Percentiles rank a stretch among this genome's conserved stretches.
These are phyloP conservation scores for Sphaerostilbella broomeana DNA, from an alignment of 2,329 filamentous ascomycete species.

Conservation along the genomic window DNA sequence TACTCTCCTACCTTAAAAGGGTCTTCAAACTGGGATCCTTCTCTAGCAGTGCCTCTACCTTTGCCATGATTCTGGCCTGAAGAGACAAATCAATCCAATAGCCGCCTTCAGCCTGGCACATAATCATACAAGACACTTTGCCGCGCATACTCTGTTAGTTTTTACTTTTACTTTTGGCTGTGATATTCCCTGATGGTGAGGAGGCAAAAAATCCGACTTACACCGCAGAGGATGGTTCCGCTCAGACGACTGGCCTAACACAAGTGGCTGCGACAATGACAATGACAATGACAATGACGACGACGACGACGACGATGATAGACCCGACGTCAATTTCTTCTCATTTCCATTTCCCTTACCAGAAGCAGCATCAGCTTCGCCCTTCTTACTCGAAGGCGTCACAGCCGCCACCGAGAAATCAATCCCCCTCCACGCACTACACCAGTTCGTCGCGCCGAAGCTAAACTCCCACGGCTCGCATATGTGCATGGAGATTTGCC, in stretches of 20 bases:
- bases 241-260: conserved; percentile 14
- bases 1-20: too few species aligned
- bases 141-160: not conserved
- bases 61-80: conserved; percentile 10
- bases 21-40: conserved; percentile 14
- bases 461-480: conserved; percentile 17
- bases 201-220: conserved; percentile 4
- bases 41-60: conserved; percentile 12
- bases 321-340: too few species aligned
- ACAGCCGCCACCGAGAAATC: conserved; percentile 13
- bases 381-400: not conserved
- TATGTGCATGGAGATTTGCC: conserved; percentile 9
- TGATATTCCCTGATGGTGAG: too few species aligned
- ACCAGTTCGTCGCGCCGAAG: conserved; percentile 16
- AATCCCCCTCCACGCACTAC: conserved; percentile 15
- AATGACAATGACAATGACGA: too few species aligned
- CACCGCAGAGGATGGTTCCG: conserved; percentile 9
- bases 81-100: conserved; percentile 17
- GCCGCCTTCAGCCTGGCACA: conserved; percentile 17
- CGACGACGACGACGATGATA: too few species aligned
- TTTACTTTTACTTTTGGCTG: not conserved
- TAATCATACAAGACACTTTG: conserved; percentile 11
- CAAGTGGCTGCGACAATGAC: conserved; percentile 3
- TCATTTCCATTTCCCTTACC: not conserved
- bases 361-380: not conserved